These are phyloP conservation scores for Tetrahymena malaccensis DNA, from an alignment of 73 alveolate genomes.

Conservation along the genomic window DNA sequence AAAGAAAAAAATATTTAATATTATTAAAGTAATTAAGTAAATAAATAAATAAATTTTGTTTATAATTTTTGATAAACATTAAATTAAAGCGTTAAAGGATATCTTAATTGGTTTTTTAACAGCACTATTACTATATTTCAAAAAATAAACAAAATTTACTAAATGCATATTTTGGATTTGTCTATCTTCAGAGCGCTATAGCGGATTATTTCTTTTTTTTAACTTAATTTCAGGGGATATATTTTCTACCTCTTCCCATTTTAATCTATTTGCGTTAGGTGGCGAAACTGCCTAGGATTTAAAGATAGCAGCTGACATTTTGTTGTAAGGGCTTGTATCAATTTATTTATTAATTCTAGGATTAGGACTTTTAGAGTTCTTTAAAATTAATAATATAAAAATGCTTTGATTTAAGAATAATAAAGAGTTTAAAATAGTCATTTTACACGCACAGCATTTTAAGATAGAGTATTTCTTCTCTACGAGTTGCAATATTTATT, in stretches of 20 bases:
- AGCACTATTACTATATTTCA: too few relatives aligned
- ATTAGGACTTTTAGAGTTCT: neutral
- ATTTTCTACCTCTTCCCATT: neutral
- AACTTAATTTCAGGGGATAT: neutral
- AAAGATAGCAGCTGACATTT: neutral
- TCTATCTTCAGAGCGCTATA: neutral
- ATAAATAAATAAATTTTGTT: neutral
- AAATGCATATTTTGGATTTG: neutral
- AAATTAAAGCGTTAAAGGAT: neutral
- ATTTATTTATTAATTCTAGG: neutral
- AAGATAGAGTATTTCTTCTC: neutral
- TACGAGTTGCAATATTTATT: neutral
- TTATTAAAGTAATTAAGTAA: too few relatives aligned
- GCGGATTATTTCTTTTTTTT: neutral
- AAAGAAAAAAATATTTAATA: too few relatives aligned
- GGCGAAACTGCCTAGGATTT: neutral
- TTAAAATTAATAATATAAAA: neutral
- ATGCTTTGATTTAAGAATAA: neutral
- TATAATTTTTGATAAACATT: too few relatives aligned
- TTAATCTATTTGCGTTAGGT: neutral
- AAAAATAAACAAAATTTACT: neutral
- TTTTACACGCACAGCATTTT: neutral
- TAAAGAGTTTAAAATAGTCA: neutral
- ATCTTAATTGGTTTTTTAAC: too few relatives aligned
- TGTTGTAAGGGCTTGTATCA: neutral